These are phyloP conservation scores for Exserohilum rostratum DNA, from an alignment of 2,329 filamentous ascomycete genomes.

Conservation along the genomic window DNA sequence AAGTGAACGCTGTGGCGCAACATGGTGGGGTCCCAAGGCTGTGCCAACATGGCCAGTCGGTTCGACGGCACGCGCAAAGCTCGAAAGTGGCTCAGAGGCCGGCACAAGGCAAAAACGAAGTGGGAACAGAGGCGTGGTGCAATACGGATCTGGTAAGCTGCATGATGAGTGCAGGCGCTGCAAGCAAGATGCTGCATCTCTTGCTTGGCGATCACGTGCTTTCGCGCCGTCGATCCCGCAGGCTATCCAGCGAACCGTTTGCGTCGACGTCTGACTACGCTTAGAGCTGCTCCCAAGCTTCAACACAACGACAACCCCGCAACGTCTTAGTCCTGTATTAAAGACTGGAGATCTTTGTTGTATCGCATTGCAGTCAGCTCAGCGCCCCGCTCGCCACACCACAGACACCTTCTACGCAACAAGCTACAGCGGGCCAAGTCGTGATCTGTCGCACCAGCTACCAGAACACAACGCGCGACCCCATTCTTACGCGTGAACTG, in stretches of 20 bases:
- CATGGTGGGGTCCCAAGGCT: conserved; percentile 5
- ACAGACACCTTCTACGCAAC: background rate
- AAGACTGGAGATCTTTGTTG: background rate
- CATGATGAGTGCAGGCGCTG: conserved; percentile 6
- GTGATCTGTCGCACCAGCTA: background rate
- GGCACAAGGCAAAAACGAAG: background rate
- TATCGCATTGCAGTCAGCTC: background rate
- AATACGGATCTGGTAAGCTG: conserved; percentile 10
- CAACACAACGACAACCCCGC: background rate
- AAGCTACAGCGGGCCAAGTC: background rate
- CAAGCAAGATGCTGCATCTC: background rate
- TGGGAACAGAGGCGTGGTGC: conserved; percentile 1
- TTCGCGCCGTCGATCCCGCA: background rate
- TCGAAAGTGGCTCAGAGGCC: conserved; percentile 3
- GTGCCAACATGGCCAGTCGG: conserved; percentile 9
- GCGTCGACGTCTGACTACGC: background rate
- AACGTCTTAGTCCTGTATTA: background rate
- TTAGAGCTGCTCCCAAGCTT: background rate
- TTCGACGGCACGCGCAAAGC: conserved; percentile 17
- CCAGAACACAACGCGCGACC: background rate
- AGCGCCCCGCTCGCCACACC: no score
- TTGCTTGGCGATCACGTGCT: conserved; percentile 12
- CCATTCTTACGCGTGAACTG: background rate
- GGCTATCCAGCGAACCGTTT: conserved; percentile 2
- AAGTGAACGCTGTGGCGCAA: conserved; percentile 6